phyloP scores from a whole-genome alignment of 352 stramenopile genomes.

The Phytophthora idaei region DNA sequence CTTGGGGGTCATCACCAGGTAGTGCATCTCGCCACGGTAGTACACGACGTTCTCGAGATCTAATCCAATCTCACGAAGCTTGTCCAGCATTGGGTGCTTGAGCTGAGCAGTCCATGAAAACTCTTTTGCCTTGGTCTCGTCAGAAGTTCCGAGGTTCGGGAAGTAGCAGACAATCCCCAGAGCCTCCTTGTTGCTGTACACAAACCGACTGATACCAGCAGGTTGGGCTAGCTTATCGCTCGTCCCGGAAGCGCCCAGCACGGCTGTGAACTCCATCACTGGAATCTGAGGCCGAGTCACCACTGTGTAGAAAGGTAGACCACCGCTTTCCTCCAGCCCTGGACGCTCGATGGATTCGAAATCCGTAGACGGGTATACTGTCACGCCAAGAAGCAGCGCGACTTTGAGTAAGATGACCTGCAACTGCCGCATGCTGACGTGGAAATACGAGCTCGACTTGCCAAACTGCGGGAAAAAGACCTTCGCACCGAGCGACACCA shows the following conservation, averaged over 20 bases:
- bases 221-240: constrained; percentile 61
- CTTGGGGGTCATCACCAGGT: constrained; percentile 83
- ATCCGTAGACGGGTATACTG: constrained; percentile 51
- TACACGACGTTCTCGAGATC: constrained; percentile 85
- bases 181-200: constrained; percentile 69
- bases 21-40: constrained; percentile 84
- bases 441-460: constrained; percentile 74
- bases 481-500: constrained; percentile 73
- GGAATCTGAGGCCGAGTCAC: constrained; percentile 70
- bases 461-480: constrained; percentile 75
- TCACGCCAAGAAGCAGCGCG: constrained; percentile 67
- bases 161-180: constrained; percentile 83
- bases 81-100: constrained; percentile 74
- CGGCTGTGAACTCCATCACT: constrained; percentile 66
- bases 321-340: constrained; percentile 51
- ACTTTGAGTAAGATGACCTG: constrained; percentile 85
- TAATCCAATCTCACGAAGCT: constrained; percentile 61
- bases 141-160: constrained; percentile 61
- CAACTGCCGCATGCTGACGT: constrained; percentile 78
- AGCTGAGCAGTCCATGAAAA: constrained; percentile 33
- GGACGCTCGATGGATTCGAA: constrained; percentile 56
- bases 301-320: constrained; percentile 61
- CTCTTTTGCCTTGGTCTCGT: constrained; percentile 66
- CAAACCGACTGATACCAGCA: constrained; percentile 69
- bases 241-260: constrained; percentile 61